These are phyloP conservation scores for Suillus variegatus DNA, from an alignment of 768 basidiomycete species.

Conservation along the genomic window DNA sequence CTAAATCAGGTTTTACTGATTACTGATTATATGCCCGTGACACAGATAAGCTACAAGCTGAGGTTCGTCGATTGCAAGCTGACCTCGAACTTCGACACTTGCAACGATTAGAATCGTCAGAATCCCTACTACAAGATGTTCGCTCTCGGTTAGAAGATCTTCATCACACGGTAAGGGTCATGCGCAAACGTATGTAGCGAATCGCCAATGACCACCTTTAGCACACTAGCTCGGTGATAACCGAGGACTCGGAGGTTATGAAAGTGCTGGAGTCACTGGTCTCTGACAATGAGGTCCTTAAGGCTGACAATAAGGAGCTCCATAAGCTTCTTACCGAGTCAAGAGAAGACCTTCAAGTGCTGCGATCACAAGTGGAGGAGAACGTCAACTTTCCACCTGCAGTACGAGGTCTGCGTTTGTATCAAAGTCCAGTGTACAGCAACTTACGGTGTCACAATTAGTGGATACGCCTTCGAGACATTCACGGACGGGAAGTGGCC, in stretches of 20 bases:
- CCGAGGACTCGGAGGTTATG: constrained; percentile 61
- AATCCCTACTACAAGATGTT: constrained; percentile 67
- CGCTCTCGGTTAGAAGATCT: constrained; percentile 62
- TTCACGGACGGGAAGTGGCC: constrained; percentile 44
- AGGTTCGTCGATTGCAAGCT: constrained; percentile 65
- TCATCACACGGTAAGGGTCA: constrained; percentile 51
- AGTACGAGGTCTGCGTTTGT: constrained; percentile 40
- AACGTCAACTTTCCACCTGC: constrained; percentile 51
- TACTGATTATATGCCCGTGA: constrained; percentile 1
- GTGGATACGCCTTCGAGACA: constrained; percentile 39
- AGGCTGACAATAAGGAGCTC: constrained; percentile 80
- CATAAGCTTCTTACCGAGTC: constrained; percentile 72
- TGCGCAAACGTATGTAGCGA: constrained; percentile 17
- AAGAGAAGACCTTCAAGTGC: constrained; percentile 68
- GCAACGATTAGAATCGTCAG: constrained; percentile 64
- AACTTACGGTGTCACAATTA: constrained; percentile 14
- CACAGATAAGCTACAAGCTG: constrained; percentile 68
- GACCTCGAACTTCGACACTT: constrained; percentile 61
- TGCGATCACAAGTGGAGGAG: constrained; percentile 80
- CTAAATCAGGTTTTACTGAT: constrained; percentile 1
- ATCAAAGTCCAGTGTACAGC: background rate
- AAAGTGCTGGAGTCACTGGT: constrained; percentile 82
- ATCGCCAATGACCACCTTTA: constrained; percentile 16
- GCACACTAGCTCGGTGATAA: constrained; percentile 39
- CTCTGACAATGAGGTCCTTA: constrained; percentile 79